Percentiles rank a stretch among this genome's conserved stretches.
Conservation (phyloP, 2,329 filamentous ascomycete species). For the Aspergillus cejpii region DNA sequence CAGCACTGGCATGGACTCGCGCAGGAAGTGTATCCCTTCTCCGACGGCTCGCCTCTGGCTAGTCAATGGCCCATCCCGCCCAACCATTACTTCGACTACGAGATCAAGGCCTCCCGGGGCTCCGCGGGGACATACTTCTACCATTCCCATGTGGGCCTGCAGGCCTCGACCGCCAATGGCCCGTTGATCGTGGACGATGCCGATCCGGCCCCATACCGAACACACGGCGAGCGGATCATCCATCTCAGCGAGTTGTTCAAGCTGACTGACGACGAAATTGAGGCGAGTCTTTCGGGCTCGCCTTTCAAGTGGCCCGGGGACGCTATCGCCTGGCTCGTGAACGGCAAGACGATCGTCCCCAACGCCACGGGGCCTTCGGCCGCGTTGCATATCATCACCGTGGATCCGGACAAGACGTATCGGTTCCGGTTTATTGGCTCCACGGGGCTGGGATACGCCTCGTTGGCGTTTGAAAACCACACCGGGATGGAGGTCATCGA, state of each 20-base stretch:
- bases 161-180: conserved; percentile 53
- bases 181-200: conserved; percentile 54
- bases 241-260: too few relatives aligned
- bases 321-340: too few relatives aligned
- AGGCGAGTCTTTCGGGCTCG: too few relatives aligned
- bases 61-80: conserved; percentile 61
- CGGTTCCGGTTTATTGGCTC: conserved; percentile 55
- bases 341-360: too few relatives aligned
- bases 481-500: conserved; percentile 51
- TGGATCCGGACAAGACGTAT: conserved; percentile 56
- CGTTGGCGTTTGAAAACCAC: conserved; percentile 54
- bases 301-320: too few relatives aligned
- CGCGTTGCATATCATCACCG: conserved; percentile 51
- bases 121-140: conserved; percentile 62
- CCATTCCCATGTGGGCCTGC: conserved; percentile 60
- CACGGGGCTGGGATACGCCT: conserved; percentile 50
- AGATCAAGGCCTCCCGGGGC: conserved; percentile 48
- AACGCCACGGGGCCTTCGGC: too few relatives aligned
- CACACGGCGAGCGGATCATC: too few relatives aligned
- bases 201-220: too few relatives aligned
- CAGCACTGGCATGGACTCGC: conserved; percentile 64
- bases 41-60: conserved; percentile 55
- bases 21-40: conserved; percentile 55
- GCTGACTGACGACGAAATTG: too few relatives aligned
- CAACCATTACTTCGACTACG: conserved; percentile 60